Evolutionary conservation across 2,329 filamentous ascomycete genomes (phyloP), one percentile per base, ranked within the genome.

Genomic region (Alternaria arborescens): DNA sequence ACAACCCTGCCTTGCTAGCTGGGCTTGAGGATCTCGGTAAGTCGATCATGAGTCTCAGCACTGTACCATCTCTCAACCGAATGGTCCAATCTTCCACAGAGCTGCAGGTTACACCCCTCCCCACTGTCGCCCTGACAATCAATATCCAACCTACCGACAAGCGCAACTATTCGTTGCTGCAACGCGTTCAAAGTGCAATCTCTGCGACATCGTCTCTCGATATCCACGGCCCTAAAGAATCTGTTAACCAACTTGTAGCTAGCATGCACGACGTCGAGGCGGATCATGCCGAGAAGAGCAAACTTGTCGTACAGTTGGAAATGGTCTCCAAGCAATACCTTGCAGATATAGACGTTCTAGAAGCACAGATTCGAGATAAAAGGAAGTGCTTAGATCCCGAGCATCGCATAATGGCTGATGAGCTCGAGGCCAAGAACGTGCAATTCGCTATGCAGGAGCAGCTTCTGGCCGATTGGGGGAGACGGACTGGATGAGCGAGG

Each of bases 351-450:
- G 52, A 59, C 6, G 38, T 14, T 14, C 11, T 56, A 8, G 40
- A 47, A 32, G 14, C 22, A 22, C 38, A 54, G 10, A 3, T 60
- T 22, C 22, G 40, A n/a, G 44, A 34, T 10, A n/a, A 30, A 18
- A 16, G 41, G 5, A n/a, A 24, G 22, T 62, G 62, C 30, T 18
- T 20, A 3, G 28, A 60, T 26, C n/a, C 40, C 3, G 30, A 22
- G 18, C 64, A 68, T 53, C 43, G 44, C 16, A 52, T 24, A n/a
- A 12, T 68, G 22, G 24, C 14, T 3, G 61, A 66, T n/a, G 56
- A 69, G 52, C 42, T 67, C 7, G 51, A 40, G n/a, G 65, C 67
- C 0, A 62, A 60, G 52, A 50, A 61, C 4, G 34, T 42, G 30
- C 55, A 52, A 20, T 44, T 34, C 5, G 46, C 41, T 50, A 60